phyloP scores from a whole-genome alignment of 1,284 basidiomycete genomes.

The Moesziomyces parantarcticus region DNA sequence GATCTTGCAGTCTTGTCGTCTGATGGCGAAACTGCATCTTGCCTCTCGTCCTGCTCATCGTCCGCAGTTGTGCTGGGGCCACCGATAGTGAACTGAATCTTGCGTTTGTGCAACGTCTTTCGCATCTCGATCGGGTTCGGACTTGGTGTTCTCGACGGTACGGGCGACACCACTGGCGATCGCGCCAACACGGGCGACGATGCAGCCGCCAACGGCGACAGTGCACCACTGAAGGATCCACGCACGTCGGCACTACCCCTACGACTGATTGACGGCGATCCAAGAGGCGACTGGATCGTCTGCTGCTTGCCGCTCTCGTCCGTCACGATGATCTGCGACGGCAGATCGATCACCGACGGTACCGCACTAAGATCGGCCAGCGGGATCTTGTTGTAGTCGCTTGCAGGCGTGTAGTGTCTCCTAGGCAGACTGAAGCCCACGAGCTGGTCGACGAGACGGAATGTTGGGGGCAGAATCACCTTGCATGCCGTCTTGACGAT shows the following conservation, averaged over 20 bases:
- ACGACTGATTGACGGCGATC: constrained; percentile 13
- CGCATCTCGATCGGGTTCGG: constrained; percentile 32
- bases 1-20: constrained; percentile 29
- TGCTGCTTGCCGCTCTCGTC: constrained; percentile 38
- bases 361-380: constrained; percentile 41
- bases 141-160: constrained; percentile 31
- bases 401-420: constrained; percentile 55
- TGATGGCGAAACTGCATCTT: constrained; percentile 22
- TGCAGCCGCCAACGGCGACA: constrained; percentile 4
- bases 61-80: no score
- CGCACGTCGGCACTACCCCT: constrained; percentile 10
- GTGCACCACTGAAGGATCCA: neutral
- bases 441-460: constrained; percentile 47
- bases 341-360: constrained; percentile 46
- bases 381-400: constrained; percentile 52
- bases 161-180: constrained; percentile 26
- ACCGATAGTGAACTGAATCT: constrained; percentile 43
- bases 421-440: constrained; percentile 58
- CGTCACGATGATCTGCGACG: constrained; percentile 44
- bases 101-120: constrained; percentile 9
- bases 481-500: constrained; percentile 67
- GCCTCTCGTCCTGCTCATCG: constrained; percentile 10
- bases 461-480: constrained; percentile 52
- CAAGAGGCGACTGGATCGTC: constrained; percentile 21
- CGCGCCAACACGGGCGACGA: constrained; percentile 3